Evolutionary conservation across 192 early-diverging fungal genomes (phyloP).

Genomic region (Spinellus fusiger): DNA sequence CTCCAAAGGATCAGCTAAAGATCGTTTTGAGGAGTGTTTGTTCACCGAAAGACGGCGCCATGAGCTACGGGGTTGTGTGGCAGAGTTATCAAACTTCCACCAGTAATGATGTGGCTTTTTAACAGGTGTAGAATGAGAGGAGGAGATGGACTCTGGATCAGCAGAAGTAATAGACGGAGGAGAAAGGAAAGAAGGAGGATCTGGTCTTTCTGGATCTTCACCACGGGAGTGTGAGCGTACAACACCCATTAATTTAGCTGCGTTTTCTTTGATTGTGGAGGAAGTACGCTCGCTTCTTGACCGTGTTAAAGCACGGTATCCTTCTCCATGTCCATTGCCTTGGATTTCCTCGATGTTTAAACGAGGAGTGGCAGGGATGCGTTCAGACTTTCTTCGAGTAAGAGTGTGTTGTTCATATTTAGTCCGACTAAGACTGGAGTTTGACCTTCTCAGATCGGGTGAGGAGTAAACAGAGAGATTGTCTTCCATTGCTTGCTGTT

Average conservation of each 20-base stretch:
- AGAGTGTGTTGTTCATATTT: neutral
- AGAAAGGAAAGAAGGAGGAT: neutral
- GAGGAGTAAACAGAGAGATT: neutral
- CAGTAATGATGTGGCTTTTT: slow-evolving; percentile 1
- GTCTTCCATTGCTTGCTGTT: neutral
- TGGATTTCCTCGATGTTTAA: neutral
- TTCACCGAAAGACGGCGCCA: neutral
- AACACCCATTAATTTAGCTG: neutral
- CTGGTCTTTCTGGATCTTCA: no score
- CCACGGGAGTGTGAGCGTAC: neutral
- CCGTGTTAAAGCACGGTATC: neutral
- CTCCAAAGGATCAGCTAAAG: neutral
- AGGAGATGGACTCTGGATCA: neutral
- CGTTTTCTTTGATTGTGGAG: neutral
- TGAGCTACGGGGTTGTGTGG: neutral
- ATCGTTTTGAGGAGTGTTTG: neutral
- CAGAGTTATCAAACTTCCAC: neutral
- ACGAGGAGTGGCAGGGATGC: neutral
- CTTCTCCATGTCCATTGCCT: neutral
- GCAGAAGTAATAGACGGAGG: no score
- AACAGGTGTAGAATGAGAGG: neutral
- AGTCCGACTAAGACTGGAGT: neutral
- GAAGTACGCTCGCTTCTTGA: neutral
- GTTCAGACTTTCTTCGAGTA: neutral
- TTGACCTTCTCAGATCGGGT: neutral